Conservation (phyloP, 805 yeast genomes). For the Candida pseudoglaebosa region DNA sequence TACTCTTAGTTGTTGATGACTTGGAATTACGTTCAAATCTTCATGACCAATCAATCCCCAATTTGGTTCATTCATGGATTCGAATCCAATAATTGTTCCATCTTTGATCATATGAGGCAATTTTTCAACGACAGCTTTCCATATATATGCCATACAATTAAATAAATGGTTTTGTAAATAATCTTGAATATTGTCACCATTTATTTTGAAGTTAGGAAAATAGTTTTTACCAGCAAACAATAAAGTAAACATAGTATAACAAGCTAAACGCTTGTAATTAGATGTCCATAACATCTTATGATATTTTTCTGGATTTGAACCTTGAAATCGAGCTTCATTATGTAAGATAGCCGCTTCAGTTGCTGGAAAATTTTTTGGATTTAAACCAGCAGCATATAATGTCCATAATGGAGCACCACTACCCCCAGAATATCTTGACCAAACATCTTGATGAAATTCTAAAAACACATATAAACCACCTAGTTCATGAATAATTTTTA, state of each 20-base stretch:
- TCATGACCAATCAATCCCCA: constrained; percentile 65
- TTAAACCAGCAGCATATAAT: constrained; percentile 78
- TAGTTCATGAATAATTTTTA: constrained; percentile 51
- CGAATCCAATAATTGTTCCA: constrained; percentile 71
- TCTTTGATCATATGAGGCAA: constrained; percentile 31
- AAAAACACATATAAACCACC: constrained; percentile 78
- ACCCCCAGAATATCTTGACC: constrained; percentile 89
- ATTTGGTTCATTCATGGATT: constrained; percentile 83
- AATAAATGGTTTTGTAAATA: constrained; percentile 65
- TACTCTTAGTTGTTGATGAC: constrained; percentile 60
- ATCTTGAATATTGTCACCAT: constrained; percentile 74
- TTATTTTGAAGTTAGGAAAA: constrained; percentile 71
- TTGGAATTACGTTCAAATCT: constrained; percentile 53
- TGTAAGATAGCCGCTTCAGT: constrained; percentile 84
- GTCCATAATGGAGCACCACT: constrained; percentile 97
- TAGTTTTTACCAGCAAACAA: constrained; percentile 75
- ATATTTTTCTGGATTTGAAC: constrained; percentile 38
- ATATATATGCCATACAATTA: constrained; percentile 42
- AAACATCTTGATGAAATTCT: constrained; percentile 92
- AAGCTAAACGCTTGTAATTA: constrained; percentile 72
- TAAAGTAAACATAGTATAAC: constrained; percentile 77
- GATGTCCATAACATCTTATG: constrained; percentile 94
- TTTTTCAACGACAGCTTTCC: constrained; percentile 24
- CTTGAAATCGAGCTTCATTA: constrained; percentile 39
- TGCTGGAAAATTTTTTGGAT: constrained; percentile 64